Evolutionary conservation across 2,329 filamentous ascomycete genomes (phyloP).

Genomic region (Sarocladium brachiariae): DNA sequence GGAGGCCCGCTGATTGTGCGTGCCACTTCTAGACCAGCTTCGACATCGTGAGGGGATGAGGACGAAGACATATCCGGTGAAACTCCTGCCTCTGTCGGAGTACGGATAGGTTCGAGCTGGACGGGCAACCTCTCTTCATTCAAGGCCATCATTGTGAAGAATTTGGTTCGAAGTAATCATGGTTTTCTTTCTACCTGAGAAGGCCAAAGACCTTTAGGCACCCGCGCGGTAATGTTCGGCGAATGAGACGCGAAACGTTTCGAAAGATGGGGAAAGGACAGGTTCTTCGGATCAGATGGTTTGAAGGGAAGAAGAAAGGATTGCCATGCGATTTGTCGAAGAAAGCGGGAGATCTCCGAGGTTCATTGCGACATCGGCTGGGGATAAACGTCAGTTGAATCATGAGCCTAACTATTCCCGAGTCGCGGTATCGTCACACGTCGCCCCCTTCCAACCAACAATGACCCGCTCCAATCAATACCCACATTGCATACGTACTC

Average conservation of each 20-base stretch:
- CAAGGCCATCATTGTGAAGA: neutral
- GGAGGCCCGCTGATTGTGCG: conserved; percentile 17
- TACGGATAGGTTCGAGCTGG: neutral
- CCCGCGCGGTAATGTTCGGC: too few species aligned
- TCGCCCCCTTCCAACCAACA: neutral
- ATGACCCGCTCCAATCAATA: neutral
- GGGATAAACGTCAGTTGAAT: neutral
- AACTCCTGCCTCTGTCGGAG: neutral
- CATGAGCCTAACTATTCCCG: conserved; percentile 1
- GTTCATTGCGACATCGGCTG: conserved; percentile 5
- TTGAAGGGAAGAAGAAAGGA: too few species aligned
- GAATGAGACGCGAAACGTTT: too few species aligned
- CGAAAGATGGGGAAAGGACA: too few species aligned
- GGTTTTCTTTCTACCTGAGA: too few species aligned
- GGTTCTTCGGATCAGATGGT: too few species aligned
- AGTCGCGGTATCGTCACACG: neutral
- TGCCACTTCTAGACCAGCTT: conserved; percentile 6
- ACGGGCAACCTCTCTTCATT: neutral
- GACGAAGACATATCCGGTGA: neutral
- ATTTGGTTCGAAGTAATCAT: neutral
- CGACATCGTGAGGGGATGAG: neutral
- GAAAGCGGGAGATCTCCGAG: conserved; percentile 4
- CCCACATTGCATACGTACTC: neutral
- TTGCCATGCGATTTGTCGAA: too few species aligned
- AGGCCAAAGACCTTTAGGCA: too few species aligned